Conservation (phyloP, 2,329 filamentous ascomycete species). For the Fusarium sp. region DNA sequence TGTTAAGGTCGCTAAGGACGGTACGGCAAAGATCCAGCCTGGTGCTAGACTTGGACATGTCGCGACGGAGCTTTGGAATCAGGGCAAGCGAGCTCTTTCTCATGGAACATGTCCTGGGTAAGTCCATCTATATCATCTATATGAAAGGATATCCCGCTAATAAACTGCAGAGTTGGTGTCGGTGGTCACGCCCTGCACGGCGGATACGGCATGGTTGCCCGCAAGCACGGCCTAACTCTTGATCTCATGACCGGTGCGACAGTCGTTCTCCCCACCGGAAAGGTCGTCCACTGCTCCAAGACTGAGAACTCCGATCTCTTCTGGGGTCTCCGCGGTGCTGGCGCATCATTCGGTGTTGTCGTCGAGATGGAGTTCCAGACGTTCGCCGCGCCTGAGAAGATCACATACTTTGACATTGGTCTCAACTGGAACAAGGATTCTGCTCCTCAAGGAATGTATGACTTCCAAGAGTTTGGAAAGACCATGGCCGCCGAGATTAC, state of each 20-base stretch:
- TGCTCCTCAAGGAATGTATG: conserved; percentile 36
- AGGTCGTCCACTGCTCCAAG: conserved; percentile 46
- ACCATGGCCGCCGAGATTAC: conserved; percentile 47
- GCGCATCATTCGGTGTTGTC: conserved; percentile 51
- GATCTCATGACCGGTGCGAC: conserved; percentile 49
- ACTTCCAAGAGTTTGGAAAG: conserved; percentile 49
- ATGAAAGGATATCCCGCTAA: conserved; percentile 2
- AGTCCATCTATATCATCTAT: conserved; percentile 18
- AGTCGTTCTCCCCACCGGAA: conserved; percentile 48
- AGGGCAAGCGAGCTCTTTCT: conserved; percentile 58
- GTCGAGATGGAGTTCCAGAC: conserved; percentile 49
- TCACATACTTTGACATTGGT: conserved; percentile 43
- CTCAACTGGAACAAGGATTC: conserved; percentile 40
- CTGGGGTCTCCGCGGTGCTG: conserved; percentile 50
- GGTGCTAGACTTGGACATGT: conserved; percentile 65
- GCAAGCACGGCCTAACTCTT: conserved; percentile 48
- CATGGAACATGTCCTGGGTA: conserved; percentile 67
- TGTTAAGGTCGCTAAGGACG: conserved; percentile 47
- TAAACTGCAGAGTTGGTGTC: conserved; percentile 44
- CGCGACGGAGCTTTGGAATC: conserved; percentile 56
- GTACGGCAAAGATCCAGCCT: conserved; percentile 51
- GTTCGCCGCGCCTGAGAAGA: conserved; percentile 36
- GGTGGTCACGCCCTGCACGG: conserved; percentile 50
- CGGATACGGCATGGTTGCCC: conserved; percentile 51
- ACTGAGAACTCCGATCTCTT: conserved; percentile 46